Conservation (phyloP, 1,284 basidiomycete species). For the Anthracocystis setariae region DNA sequence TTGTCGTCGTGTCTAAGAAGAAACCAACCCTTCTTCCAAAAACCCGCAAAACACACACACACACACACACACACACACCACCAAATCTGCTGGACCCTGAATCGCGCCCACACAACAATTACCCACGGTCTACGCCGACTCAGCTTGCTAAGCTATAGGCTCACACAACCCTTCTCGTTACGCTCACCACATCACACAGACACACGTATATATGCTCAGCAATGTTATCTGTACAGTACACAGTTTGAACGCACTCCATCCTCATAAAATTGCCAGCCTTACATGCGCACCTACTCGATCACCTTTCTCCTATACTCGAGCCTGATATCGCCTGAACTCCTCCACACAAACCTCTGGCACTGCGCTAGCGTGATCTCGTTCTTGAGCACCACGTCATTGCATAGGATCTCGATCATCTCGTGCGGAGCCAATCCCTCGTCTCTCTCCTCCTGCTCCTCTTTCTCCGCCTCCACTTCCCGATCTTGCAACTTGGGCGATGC, state of each 20-base stretch:
- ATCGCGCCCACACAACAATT: no score
- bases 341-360: slow-evolving; percentile 54
- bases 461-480: background rate
- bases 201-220: no score
- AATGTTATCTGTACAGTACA: no score
- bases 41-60: background rate
- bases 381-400: slow-evolving; percentile 80
- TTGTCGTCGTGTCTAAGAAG: background rate
- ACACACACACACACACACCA: background rate
- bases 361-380: slow-evolving; percentile 81
- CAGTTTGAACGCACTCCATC: no score
- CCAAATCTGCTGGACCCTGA: no score
- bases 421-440: slow-evolving; percentile 71
- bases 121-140: no score
- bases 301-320: slow-evolving; percentile 52
- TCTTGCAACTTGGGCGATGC: background rate
- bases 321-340: slow-evolving; percentile 36
- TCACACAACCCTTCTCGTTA: no score
- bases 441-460: background rate
- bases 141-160: no score
- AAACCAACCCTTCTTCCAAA: no score
- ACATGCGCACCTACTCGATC: background rate
- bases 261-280: background rate
- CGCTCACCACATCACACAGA: no score
- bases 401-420: slow-evolving; percentile 85